A percentile compares a stretch with the other conserved stretches of the same genome.
phyloP scores from a whole-genome alignment of 768 basidiomycete genomes.

The Candolleomyces efflorescens region DNA sequence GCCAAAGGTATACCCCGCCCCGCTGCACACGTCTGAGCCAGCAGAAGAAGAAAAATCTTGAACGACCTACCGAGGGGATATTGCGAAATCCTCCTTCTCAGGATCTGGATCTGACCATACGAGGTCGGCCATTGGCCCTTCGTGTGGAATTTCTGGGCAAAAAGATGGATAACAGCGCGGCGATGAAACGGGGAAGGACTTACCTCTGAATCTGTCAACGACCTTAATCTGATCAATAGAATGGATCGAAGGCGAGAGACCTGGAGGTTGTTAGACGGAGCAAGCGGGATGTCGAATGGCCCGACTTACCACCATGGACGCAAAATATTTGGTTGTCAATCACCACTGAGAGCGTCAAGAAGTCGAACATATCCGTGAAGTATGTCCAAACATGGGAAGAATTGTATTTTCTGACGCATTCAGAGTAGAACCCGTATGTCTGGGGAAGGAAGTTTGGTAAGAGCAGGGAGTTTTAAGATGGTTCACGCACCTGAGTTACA shows the following conservation, averaged over 20 bases:
- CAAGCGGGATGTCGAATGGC: conserved; percentile 8
- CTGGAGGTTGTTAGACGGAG: conserved; percentile 34
- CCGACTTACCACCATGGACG: conserved; percentile 84
- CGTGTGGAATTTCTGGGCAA: conserved; percentile 89
- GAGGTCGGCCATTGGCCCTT: conserved; percentile 99
- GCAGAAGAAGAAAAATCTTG: conserved; percentile 11
- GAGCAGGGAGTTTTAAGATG: conserved; percentile 10
- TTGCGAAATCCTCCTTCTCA: conserved; percentile 99
- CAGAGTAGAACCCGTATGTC: conserved; percentile 99
- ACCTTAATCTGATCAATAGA: conserved; percentile 99
- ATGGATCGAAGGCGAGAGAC: conserved; percentile 96
- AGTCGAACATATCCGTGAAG: conserved; percentile 99
- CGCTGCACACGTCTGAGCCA: conserved; percentile 46
- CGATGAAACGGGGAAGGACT: not conserved
- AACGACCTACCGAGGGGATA: conserved; percentile 81
- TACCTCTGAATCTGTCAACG: conserved; percentile 96
- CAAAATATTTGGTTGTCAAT: conserved; percentile 99
- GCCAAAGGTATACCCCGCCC: conserved; percentile 98
- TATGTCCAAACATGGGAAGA: conserved; percentile 97
- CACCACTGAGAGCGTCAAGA: conserved; percentile 93
- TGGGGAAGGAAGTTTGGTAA: conserved; percentile 32
- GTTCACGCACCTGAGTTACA: conserved; percentile 78
- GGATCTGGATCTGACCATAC: conserved; percentile 99
- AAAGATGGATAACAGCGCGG: not conserved
- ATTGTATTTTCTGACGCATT: conserved; percentile 97